Evolutionary conservation across 441 rosid species (phyloP), one percentile per base, ranked within the genome.

Genomic region (Arabidopsis lyrata): DNA sequence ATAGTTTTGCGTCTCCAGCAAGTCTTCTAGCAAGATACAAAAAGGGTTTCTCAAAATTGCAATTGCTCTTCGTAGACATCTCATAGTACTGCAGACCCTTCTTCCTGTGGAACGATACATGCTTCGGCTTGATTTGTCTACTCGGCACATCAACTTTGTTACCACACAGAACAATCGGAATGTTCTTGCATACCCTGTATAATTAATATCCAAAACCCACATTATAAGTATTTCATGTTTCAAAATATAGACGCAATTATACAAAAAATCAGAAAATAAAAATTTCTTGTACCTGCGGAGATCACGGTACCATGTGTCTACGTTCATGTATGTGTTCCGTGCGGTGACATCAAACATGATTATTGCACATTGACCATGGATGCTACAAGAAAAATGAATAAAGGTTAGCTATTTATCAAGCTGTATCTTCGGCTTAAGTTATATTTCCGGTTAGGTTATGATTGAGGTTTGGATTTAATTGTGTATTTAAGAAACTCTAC

Each of bases 321-420:
- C 91, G 66, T 86, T 93, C 87, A 88, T 83, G 82, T 89, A 86
- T 2, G 97, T 89, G 80, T 84, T 53, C 54, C 93, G 87, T 2
- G 93, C 91, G 29, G 97, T 89, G 69, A 92, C 98, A 78, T 90
- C 92, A 72, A 92, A 87, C 95, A 93, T 93, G 47, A 90, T 88
- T 57, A 92, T 86, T 10, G 94, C 98, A 84, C 97, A 93, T 34
- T 93, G 88, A 22, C 96, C 96, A 73, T 90, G 95, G 74, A 93
- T 87, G 80, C 97, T 91, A 85, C 84, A 78, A 6, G 14, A 57
- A 32, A 62, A 16, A 36, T 54, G 34, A 9, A 38, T 18, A 9
- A 31, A 55, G 20, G 20, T 55, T 54, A 53, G 13, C 54, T 49
- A 49, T 48, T 10, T 2, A 15, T 6, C 47, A 42, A 42, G 35